A percentile compares a stretch with the other conserved stretches of the same genome.
Conservation (phyloP, 345 rosid species). For the Eutrema heterophyllum region DNA sequence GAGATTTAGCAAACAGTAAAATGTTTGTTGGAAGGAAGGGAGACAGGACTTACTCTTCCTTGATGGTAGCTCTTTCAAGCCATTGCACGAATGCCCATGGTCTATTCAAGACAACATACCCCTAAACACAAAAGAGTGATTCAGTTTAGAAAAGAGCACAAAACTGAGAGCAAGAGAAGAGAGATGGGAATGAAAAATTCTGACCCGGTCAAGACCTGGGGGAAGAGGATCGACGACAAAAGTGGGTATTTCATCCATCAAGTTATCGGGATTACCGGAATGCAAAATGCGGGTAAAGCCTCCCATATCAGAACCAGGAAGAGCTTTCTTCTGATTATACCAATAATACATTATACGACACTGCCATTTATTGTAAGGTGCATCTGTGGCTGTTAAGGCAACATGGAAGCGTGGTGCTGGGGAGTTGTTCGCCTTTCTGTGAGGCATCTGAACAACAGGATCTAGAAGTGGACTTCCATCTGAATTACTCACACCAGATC, state of each 20-base stretch:
- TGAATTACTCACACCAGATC: constrained; percentile 34
- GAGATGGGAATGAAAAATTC: not conserved
- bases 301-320: constrained; percentile 91
- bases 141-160: not conserved
- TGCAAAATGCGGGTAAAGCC: constrained; percentile 90
- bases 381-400: constrained; percentile 89
- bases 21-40: not conserved
- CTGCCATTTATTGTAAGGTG: constrained; percentile 90
- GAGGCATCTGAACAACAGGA: constrained; percentile 72
- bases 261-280: constrained; percentile 76
- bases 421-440: constrained; percentile 36
- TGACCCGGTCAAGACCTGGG: constrained; percentile 78
- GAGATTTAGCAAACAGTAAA: constrained; percentile 10
- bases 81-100: constrained; percentile 99
- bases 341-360: constrained; percentile 95
- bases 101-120: constrained; percentile 90
- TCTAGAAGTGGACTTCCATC: constrained; percentile 42
- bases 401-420: constrained; percentile 60
- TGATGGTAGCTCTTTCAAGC: constrained; percentile 83
- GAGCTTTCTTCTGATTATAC: constrained; percentile 73
- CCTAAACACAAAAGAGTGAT: constrained; percentile 43
- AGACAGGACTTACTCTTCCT: constrained; percentile 72
- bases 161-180: not conserved
- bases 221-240: constrained; percentile 93
- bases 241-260: constrained; percentile 92